Evolutionary conservation across 228 moss, liverwort and hornwort genomes (phyloP).

Genomic region (Sphagnum magellanicum): DNA sequence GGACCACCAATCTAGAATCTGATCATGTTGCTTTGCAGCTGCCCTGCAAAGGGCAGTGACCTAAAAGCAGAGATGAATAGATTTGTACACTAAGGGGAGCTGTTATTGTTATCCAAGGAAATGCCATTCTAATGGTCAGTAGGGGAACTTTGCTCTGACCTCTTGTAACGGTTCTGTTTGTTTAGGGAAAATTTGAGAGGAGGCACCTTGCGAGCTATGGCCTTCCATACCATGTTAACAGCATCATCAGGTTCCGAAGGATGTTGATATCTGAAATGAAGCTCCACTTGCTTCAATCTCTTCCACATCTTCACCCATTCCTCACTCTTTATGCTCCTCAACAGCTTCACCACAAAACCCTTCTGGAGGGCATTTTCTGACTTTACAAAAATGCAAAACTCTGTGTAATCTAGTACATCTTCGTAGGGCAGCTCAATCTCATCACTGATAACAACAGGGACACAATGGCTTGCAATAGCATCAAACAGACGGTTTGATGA

Average conservation of each 20-base stretch:
- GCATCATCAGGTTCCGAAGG: slow-evolving; percentile 65
- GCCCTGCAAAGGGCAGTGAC: no score
- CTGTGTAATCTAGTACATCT: slow-evolving; percentile 60
- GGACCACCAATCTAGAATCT: no score
- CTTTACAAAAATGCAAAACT: slow-evolving; percentile 62
- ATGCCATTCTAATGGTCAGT: no score
- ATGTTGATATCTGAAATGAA: slow-evolving; percentile 62
- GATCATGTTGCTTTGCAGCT: no score
- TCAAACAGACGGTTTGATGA: slow-evolving; percentile 92
- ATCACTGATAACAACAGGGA: slow-evolving; percentile 86
- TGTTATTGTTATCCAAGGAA: no score
- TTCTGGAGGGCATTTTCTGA: slow-evolving; percentile 37
- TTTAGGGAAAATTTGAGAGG: slow-evolving; percentile 29
- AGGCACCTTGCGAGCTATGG: slow-evolving; percentile 54
- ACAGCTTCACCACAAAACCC: slow-evolving; percentile 37
- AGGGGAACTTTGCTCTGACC: not conserved
- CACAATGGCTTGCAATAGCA: slow-evolving; percentile 75
- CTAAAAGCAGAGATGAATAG: no score
- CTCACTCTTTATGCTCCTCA: slow-evolving; percentile 28
- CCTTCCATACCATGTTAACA: slow-evolving; percentile 85
- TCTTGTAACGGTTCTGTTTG: slow-evolving; percentile 14
- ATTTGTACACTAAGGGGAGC: no score
- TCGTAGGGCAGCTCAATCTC: slow-evolving; percentile 86
- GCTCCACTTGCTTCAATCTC: slow-evolving; percentile 44
- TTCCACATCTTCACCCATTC: slow-evolving; percentile 60